These are phyloP conservation scores for Coemansia sp. DNA, from an alignment of 192 early-diverging fungal genomes.

Conservation along the genomic window DNA sequence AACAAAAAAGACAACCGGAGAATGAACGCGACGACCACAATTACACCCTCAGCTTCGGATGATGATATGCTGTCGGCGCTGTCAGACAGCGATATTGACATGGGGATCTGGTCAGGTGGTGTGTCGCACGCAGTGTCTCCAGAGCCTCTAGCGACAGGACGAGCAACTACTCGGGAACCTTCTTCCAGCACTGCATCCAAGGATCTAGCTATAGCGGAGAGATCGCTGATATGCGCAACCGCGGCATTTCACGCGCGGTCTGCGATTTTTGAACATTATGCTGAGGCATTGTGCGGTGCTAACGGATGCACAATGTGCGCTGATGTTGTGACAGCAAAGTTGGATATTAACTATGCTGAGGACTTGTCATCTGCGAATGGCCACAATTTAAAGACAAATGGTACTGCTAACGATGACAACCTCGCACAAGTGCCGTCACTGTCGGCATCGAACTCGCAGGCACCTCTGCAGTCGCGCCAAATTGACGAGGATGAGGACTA, in stretches of 20 bases:
- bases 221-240: constrained; percentile 39
- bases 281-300: constrained; percentile 59
- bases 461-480: constrained; percentile 17
- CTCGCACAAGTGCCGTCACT: background rate
- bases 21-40: constrained; percentile 12
- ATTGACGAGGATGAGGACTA: constrained; percentile 55
- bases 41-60: constrained; percentile 16
- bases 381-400: background rate
- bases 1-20: constrained; percentile 15
- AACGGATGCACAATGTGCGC: constrained; percentile 40
- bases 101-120: constrained; percentile 37
- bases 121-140: constrained; percentile 30
- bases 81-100: constrained; percentile 45
- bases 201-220: constrained; percentile 25
- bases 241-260: constrained; percentile 68
- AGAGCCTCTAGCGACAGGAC: constrained; percentile 2
- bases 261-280: constrained; percentile 75
- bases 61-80: constrained; percentile 46
- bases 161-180: background rate
- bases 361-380: background rate
- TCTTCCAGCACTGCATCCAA: background rate
- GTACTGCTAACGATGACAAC: background rate
- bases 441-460: background rate
- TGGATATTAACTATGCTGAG: constrained; percentile 13
- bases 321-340: constrained; percentile 7